phyloP scores from a whole-genome alignment of 2,329 filamentous ascomycete genomes.

The Gaeumannomyces tritici region DNA sequence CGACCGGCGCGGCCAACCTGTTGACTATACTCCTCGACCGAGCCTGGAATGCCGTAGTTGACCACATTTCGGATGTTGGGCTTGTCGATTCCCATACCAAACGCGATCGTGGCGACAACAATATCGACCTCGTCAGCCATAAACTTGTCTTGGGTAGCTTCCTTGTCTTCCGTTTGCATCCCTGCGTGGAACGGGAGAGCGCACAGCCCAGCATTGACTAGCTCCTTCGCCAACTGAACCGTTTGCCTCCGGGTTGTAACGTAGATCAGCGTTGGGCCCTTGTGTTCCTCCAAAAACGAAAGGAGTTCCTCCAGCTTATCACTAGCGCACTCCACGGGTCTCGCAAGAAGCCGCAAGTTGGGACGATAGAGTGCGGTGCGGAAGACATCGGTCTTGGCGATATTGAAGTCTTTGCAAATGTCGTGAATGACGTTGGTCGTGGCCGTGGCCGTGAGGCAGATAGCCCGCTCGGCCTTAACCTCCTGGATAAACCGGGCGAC shows the following conservation, averaged over 20 bases:
- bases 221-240: conserved; percentile 26
- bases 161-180: conserved; percentile 34
- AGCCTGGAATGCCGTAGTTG: conserved; percentile 40
- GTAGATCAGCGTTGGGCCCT: conserved; percentile 50
- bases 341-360: conserved; percentile 63
- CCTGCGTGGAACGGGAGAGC: conserved; percentile 40
- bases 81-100: conserved; percentile 53
- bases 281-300: conserved; percentile 36
- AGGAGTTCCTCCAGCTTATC: conserved; percentile 35
- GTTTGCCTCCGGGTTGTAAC: conserved; percentile 46
- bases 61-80: conserved; percentile 43
- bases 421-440: conserved; percentile 71
- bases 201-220: conserved; percentile 16
- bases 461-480: conserved; percentile 79
- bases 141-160: conserved; percentile 38
- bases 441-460: conserved; percentile 86
- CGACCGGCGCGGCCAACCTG: conserved; percentile 46
- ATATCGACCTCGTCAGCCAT: conserved; percentile 35
- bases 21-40: conserved; percentile 47
- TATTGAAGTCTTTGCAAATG: conserved; percentile 63
- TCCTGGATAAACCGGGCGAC: conserved; percentile 76
- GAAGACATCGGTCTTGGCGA: conserved; percentile 59
- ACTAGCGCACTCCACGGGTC: conserved; percentile 7
- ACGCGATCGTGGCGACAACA: conserved; percentile 46
- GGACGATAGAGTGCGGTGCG: conserved; percentile 74